Evolutionary conservation across 73 alveolate genomes (phyloP).

Genomic region (Paramecium caudatum): DNA sequence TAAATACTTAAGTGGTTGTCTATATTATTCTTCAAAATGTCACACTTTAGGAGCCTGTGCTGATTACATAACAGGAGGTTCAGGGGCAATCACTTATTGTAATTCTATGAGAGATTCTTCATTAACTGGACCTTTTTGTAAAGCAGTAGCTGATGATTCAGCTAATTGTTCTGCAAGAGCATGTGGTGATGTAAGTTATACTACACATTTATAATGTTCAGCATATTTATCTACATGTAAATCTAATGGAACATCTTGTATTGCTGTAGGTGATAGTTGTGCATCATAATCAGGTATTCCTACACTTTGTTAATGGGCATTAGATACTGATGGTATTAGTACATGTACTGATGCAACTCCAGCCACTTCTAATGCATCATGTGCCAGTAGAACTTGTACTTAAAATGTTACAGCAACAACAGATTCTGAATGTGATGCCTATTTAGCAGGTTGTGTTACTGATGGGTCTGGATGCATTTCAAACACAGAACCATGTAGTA

Average conservation of each 20-base stretch:
- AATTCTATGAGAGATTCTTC: too few relatives aligned
- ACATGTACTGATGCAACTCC: slow-evolving; percentile 3
- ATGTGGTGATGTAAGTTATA: too few relatives aligned
- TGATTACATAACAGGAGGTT: too few relatives aligned
- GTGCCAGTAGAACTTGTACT: not conserved
- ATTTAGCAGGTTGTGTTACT: not conserved
- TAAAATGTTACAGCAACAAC: slow-evolving; percentile 21
- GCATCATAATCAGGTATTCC: not conserved
- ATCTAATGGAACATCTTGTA: not conserved
- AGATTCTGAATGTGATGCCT: slow-evolving; percentile 1
- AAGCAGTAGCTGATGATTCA: too few relatives aligned
- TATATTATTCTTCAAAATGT: too few relatives aligned
- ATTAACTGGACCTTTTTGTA: too few relatives aligned
- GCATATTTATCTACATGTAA: not conserved
- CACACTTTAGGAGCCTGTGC: too few relatives aligned
- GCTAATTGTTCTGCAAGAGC: too few relatives aligned
- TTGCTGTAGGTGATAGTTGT: not conserved
- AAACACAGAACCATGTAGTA: slow-evolving; percentile 19
- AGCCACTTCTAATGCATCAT: not conserved
- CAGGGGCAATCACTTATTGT: too few relatives aligned
- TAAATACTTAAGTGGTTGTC: not conserved
- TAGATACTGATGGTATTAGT: not conserved
- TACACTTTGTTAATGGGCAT: not conserved
- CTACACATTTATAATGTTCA: not conserved
- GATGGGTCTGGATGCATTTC: slow-evolving; percentile 23